phyloP scores from a whole-genome alignment of 1,284 basidiomycete species.

The Puccinia hordei region DNA sequence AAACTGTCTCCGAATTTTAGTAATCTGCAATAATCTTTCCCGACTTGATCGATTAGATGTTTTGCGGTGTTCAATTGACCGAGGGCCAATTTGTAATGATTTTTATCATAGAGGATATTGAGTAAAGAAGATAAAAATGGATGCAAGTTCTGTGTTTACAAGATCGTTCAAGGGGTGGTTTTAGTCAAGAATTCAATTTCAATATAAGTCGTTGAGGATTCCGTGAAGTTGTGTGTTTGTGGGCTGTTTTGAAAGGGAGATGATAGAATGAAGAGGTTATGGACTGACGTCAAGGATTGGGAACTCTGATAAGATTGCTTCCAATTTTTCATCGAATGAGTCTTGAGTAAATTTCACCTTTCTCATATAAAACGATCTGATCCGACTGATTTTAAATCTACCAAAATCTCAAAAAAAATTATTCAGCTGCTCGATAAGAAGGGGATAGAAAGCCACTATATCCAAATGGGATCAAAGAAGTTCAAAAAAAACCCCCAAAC shows the following conservation, averaged over 20 bases:
- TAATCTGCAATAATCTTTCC: slow-evolving; percentile 90
- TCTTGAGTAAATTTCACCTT: slow-evolving; percentile 99
- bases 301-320: slow-evolving; percentile 90
- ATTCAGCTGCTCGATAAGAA: no score
- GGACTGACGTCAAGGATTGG: slow-evolving; percentile 85
- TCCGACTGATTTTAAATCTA: slow-evolving; percentile 97
- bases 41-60: slow-evolving; percentile 91
- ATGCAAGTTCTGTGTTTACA: slow-evolving; percentile 74
- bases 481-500: slow-evolving; percentile 6
- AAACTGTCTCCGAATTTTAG: slow-evolving; percentile 94
- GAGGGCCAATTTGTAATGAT: slow-evolving; percentile 95
- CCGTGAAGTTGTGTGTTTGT: background rate
- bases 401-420: background rate
- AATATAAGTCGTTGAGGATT: background rate
- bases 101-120: slow-evolving; percentile 97
- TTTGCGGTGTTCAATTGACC: slow-evolving; percentile 89
- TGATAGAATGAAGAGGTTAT: slow-evolving; percentile 52
- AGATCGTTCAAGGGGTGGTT: background rate
- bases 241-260: background rate
- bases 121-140: slow-evolving; percentile 89
- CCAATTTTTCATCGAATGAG: slow-evolving; percentile 93
- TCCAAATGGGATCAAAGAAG: background rate
- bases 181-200: background rate
- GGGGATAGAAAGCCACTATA: background rate
- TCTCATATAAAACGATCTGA: slow-evolving; percentile 90